phyloP scores from a whole-genome alignment of 129 eudicot species.

The Solidago caesia region DNA sequence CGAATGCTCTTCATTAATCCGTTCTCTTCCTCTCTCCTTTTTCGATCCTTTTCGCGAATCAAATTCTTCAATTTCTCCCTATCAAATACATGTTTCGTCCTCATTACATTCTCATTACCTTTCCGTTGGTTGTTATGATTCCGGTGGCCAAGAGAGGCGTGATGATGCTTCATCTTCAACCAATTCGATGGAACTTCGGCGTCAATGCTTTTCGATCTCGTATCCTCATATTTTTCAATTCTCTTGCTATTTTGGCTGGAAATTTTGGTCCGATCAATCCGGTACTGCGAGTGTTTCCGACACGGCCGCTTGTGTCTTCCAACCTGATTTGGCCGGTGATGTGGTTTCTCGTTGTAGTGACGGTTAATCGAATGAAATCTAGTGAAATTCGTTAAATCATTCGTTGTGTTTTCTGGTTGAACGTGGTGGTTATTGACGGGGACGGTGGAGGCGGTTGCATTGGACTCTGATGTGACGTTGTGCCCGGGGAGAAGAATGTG shows the following conservation, averaged over 20 bases:
- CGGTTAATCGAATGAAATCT: constrained; percentile 51
- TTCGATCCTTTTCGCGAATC: constrained; percentile 17
- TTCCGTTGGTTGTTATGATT: constrained; percentile 21
- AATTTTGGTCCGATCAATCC: constrained; percentile 13
- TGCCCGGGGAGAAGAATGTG: constrained; percentile 29
- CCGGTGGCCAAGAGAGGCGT: constrained; percentile 23
- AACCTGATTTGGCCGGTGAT: background rate
- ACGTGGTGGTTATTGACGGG: background rate
- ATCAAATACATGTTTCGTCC: constrained; percentile 17
- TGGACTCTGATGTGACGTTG: constrained; percentile 9
- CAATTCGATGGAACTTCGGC: constrained; percentile 33
- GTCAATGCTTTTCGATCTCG: constrained; percentile 1
- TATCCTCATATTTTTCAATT: constrained; percentile 9
- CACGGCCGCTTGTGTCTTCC: constrained; percentile 22
- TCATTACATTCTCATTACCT: constrained; percentile 2
- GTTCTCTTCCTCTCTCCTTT: constrained; percentile 27
- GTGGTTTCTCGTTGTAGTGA: constrained; percentile 34
- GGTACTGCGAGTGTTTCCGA: constrained; percentile 23
- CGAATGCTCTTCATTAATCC: constrained; percentile 46
- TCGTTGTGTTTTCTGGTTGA: constrained; percentile 14
- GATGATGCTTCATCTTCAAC: constrained; percentile 30
- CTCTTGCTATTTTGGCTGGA: constrained; percentile 30
- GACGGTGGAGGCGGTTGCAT: background rate
- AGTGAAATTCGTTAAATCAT: constrained; percentile 21
- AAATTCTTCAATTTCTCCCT: constrained; percentile 36